Conservation (phyloP, 2,329 filamentous ascomycete species). For the Colletotrichum melonis region DNA sequence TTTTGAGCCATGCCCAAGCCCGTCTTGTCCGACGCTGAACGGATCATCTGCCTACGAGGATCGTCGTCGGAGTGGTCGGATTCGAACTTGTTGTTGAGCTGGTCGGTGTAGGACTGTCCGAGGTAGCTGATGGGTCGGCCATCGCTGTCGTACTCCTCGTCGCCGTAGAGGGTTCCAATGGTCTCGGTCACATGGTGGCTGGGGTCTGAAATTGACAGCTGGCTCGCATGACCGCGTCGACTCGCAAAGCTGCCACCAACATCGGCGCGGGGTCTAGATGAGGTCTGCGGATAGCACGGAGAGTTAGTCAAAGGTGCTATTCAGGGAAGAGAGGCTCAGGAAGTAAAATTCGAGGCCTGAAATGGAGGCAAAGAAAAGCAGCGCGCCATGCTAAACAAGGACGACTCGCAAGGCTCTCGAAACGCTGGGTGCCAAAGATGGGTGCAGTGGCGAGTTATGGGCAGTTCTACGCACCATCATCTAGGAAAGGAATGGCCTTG, state of each 20-base stretch:
- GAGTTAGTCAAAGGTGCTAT: slow-evolving; percentile 37
- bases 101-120: slow-evolving; percentile 62
- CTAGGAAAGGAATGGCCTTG: slow-evolving; percentile 52
- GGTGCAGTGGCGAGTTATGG: background rate
- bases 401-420: background rate
- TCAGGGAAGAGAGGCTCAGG: background rate
- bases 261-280: slow-evolving; percentile 66
- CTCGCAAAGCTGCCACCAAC: slow-evolving; percentile 67
- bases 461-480: slow-evolving; percentile 59
- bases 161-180: slow-evolving; percentile 90
- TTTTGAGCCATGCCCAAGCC: slow-evolving; percentile 43
- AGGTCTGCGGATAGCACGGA: slow-evolving; percentile 57
- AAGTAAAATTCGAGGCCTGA: slow-evolving; percentile 6
- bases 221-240: slow-evolving; percentile 68
- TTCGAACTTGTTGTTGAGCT: slow-evolving; percentile 51
- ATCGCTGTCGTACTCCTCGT: slow-evolving; percentile 72
- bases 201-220: slow-evolving; percentile 82
- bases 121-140: slow-evolving; percentile 81
- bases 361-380: background rate
- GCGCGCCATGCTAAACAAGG: background rate
- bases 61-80: slow-evolving; percentile 46
- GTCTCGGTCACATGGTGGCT: slow-evolving; percentile 95
- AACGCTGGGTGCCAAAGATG: background rate
- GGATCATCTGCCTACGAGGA: slow-evolving; percentile 53
- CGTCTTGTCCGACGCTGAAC: slow-evolving; percentile 59